Evolutionary conservation across 176 grass and related monocot species (phyloP).

Genomic region (Thinopyrum elongatum): DNA sequence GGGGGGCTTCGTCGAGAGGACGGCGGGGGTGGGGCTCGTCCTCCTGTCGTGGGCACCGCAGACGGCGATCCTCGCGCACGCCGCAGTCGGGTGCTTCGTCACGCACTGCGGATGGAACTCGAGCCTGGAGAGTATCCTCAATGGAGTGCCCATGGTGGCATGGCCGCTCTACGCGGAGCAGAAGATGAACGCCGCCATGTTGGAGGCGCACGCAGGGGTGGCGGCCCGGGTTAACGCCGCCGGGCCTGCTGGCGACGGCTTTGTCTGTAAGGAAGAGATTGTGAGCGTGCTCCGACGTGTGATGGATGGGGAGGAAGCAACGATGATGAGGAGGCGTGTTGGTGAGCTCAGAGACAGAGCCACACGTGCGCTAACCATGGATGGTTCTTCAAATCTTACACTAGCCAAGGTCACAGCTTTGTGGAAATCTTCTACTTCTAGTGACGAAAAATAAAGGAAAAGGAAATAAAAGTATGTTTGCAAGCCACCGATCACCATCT

Average conservation of each 20-base stretch:
- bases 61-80: constrained; percentile 38
- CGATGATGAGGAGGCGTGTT: constrained; percentile 1
- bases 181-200: constrained; percentile 55
- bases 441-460: background rate
- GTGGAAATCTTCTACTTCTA: background rate
- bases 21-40: constrained; percentile 9
- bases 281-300: constrained; percentile 8
- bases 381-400: constrained; percentile 15
- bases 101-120: constrained; percentile 91
- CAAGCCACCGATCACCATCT: no score
- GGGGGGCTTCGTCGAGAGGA: constrained; percentile 40
- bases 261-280: constrained; percentile 40
- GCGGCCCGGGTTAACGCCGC: constrained; percentile 4
- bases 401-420: background rate
- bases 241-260: background rate
- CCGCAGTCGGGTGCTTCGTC: constrained; percentile 26
- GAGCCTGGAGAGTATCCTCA: constrained; percentile 16
- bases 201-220: constrained; percentile 27
- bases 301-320: constrained; percentile 55
- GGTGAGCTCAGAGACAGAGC: constrained; percentile 25
- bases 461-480: background rate
- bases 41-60: constrained; percentile 29
- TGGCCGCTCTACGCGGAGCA: constrained; percentile 69
- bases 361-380: constrained; percentile 5
- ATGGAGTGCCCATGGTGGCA: constrained; percentile 55